A percentile compares a stretch with the other conserved stretches of the same genome.
Conservation (phyloP, 305 asterid genomes). For the Andrographis paniculata region DNA sequence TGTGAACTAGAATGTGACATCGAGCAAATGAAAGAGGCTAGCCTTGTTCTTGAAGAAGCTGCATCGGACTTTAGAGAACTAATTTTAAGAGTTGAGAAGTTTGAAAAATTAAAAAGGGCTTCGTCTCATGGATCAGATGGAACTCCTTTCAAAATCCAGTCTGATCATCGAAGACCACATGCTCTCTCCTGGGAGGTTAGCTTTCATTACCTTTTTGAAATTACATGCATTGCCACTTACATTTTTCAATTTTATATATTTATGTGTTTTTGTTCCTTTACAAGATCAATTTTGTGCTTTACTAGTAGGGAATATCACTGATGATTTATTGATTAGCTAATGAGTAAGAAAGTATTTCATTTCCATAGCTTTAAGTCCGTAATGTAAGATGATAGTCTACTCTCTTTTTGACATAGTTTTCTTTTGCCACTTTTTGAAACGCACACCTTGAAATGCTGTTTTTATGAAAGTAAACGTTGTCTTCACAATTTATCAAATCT, state of each 20-base stretch:
- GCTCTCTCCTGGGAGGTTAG: constrained; percentile 99
- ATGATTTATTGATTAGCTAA: not conserved
- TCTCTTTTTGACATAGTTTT: constrained; percentile 11
- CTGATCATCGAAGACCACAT: constrained; percentile 98
- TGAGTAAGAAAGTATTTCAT: constrained; percentile 1
- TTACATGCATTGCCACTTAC: constrained; percentile 10
- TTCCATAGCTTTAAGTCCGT: not conserved
- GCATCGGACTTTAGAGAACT: constrained; percentile 87
- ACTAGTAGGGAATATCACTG: not conserved
- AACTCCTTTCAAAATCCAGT: constrained; percentile 49
- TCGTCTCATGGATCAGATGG: constrained; percentile 51
- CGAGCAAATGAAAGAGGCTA: constrained; percentile 90
- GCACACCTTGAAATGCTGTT: constrained; percentile 8
- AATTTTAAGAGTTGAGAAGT: constrained; percentile 77
- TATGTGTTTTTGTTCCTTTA: constrained; percentile 10
- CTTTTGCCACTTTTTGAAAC: constrained; percentile 6
- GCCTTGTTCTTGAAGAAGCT: constrained; percentile 98
- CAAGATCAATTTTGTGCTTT: constrained; percentile 10
- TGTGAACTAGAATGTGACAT: constrained; percentile 96
- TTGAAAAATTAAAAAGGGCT: constrained; percentile 73
- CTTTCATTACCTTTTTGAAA: constrained; percentile 19
- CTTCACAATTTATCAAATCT: constrained; percentile 10
- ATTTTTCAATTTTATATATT: constrained; percentile 14
- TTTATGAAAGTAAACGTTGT: constrained; percentile 6
- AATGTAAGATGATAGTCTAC: constrained; percentile 11